phyloP scores from a whole-genome alignment of 495 filamentous ascomycete genomes.

The Penicillium fimorum region DNA sequence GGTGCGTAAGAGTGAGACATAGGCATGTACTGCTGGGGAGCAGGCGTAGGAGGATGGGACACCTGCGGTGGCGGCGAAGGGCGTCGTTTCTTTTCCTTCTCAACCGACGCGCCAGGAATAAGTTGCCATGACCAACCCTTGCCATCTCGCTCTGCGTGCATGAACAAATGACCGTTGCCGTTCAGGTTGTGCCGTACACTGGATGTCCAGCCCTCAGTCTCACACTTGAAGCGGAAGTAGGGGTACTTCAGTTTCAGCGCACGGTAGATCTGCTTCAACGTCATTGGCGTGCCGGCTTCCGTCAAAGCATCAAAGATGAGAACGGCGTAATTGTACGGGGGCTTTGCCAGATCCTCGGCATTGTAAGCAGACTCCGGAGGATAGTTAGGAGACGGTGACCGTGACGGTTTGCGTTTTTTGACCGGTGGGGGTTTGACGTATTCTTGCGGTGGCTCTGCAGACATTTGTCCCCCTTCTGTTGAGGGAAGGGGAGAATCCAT shows the following conservation, averaged over 20 bases:
- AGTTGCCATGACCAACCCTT: conserved; percentile 72
- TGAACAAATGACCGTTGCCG: conserved; percentile 78
- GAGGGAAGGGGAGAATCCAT: conserved; percentile 45
- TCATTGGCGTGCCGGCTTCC: conserved; percentile 67
- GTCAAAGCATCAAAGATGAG: conserved; percentile 88
- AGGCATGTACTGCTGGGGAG: conserved; percentile 45
- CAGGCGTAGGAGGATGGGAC: conserved; percentile 34
- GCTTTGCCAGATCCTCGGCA: conserved; percentile 81
- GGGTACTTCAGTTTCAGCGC: conserved; percentile 85
- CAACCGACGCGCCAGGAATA: conserved; percentile 60
- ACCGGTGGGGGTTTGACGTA: conserved; percentile 47
- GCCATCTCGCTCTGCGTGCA: conserved; percentile 73
- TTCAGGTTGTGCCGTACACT: conserved; percentile 95
- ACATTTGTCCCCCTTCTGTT: conserved; percentile 47
- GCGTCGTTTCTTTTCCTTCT: conserved; percentile 67
- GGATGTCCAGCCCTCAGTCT: conserved; percentile 91
- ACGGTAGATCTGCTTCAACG: conserved; percentile 91
- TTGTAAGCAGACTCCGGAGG: conserved; percentile 74
- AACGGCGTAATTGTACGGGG: conserved; percentile 80
- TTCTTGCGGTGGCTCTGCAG: conserved; percentile 43
- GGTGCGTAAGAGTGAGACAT: conserved; percentile 38
- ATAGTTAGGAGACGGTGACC: conserved; percentile 70
- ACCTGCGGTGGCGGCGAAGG: conserved; percentile 52
- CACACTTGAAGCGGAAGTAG: conserved; percentile 78
- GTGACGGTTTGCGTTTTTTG: conserved; percentile 56